A percentile compares a stretch with the other conserved stretches of the same genome.
Conservation (phyloP, 2,329 filamentous ascomycete species). For the Fusarium fracticaudum region DNA sequence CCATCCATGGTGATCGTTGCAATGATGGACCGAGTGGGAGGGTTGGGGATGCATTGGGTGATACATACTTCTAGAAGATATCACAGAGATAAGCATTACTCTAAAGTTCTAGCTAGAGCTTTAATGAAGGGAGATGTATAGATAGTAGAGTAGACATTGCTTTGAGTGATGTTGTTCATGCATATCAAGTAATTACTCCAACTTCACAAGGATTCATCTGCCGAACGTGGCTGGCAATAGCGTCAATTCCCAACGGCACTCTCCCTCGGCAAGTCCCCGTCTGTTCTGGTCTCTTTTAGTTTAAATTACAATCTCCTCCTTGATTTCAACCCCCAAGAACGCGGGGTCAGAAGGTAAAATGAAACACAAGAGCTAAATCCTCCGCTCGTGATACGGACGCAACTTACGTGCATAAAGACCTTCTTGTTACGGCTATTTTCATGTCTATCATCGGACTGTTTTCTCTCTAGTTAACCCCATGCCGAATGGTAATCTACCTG, state of each 20-base stretch:
- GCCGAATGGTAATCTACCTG: not conserved
- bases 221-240: not conserved
- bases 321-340: not conserved
- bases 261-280: conserved; percentile 1
- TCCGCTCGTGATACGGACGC: conserved; percentile 10
- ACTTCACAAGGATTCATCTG: not conserved
- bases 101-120: not conserved
- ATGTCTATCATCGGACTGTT: conserved; percentile 6
- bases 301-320: not conserved
- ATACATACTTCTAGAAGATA: not conserved
- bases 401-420: conserved; percentile 15
- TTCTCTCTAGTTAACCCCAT: not conserved
- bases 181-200: not conserved
- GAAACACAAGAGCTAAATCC: conserved; percentile 1
- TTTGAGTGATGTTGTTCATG: not conserved
- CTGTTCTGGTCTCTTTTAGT: not conserved
- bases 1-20: conserved; percentile 1
- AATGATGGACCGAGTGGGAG: conserved; percentile 36
- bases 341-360: not conserved
- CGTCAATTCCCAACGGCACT: not conserved
- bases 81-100: not conserved
- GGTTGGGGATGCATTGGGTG: not conserved
- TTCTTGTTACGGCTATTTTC: conserved; percentile 15
- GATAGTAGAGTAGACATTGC: not conserved
- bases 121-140: too few relatives aligned